These are phyloP conservation scores for Dryadomyces quercus-mongolicae DNA, from an alignment of 2,329 filamentous ascomycete genomes.

Conservation along the genomic window DNA sequence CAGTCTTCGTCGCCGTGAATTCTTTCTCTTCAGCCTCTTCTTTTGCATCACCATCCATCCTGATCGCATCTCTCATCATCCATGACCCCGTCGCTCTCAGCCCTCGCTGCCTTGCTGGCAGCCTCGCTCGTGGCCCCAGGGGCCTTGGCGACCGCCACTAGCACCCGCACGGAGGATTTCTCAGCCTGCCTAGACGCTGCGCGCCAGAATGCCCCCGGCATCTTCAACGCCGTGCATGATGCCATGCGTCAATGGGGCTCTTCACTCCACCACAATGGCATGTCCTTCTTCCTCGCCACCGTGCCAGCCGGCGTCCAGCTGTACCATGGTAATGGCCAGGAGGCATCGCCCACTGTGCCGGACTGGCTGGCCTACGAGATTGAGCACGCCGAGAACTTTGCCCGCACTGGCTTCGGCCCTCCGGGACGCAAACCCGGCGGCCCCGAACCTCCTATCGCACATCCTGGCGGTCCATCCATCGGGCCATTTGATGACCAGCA, in stretches of 20 bases:
- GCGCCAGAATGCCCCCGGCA: conserved; percentile 23
- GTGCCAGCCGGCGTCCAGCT: conserved; percentile 52
- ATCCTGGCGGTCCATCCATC: too few relatives aligned
- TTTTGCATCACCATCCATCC: too few relatives aligned
- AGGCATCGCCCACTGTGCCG: conserved; percentile 32
- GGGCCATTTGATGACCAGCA: neutral
- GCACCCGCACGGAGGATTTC: neutral
- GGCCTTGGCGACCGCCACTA: neutral
- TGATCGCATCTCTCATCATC: neutral
- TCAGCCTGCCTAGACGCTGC: conserved; percentile 1
- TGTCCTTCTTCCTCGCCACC: conserved; percentile 55
- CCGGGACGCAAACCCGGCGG: too few relatives aligned
- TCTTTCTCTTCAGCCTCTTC: neutral
- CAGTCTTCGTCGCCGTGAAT: neutral
- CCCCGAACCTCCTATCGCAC: too few relatives aligned
- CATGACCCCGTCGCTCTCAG: neutral
- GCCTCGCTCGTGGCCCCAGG: neutral
- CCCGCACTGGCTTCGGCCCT: conserved; percentile 18
- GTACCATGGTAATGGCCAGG: conserved; percentile 48
- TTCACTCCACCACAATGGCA: conserved; percentile 61
- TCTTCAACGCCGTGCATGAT: conserved; percentile 41
- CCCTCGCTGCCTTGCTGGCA: neutral
- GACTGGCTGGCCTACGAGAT: conserved; percentile 71
- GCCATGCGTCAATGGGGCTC: conserved; percentile 55
- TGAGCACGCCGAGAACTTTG: conserved; percentile 59